Conservation (phyloP, 2,329 filamentous ascomycete genomes). For the Botryotinia calthae region DNA sequence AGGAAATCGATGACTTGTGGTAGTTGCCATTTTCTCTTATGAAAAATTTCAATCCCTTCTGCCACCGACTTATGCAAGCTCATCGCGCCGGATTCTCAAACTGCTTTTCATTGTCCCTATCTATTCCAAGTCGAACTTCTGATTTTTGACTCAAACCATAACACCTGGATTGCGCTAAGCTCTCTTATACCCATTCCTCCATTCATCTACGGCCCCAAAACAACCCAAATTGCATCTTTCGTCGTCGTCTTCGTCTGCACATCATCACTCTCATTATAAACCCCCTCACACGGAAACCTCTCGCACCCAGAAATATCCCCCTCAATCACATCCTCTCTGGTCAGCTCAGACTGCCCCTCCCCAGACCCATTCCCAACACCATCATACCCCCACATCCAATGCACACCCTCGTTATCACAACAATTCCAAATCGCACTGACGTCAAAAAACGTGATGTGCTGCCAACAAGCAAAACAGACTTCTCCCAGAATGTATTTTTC, state of each 20-base stretch:
- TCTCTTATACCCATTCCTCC: not conserved
- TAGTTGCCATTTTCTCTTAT: not conserved
- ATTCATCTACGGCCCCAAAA: not conserved
- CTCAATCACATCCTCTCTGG: not conserved
- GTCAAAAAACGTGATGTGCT: not conserved
- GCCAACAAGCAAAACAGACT: conserved; percentile 12
- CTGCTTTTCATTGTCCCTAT: not conserved
- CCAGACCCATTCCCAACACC: not conserved
- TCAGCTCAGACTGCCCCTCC: not conserved
- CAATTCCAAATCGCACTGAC: conserved; percentile 17
- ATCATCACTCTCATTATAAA: conserved; percentile 5
- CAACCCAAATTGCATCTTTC: not conserved
- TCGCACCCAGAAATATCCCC: not conserved
- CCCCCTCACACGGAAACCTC: not conserved
- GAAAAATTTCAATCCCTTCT: not conserved
- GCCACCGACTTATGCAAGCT: not conserved
- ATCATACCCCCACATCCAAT: conserved; percentile 13
- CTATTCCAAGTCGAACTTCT: not conserved
- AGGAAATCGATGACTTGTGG: not conserved
- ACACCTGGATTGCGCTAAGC: not conserved
- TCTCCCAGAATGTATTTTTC: not conserved
- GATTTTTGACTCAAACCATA: too few relatives aligned
- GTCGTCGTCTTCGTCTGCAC: conserved; percentile 3
- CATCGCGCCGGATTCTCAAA: not conserved
- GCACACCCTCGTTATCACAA: conserved; percentile 9